These are phyloP conservation scores for Claviceps pazoutovae DNA, from an alignment of 2,329 filamentous ascomycete species.

Conservation along the genomic window DNA sequence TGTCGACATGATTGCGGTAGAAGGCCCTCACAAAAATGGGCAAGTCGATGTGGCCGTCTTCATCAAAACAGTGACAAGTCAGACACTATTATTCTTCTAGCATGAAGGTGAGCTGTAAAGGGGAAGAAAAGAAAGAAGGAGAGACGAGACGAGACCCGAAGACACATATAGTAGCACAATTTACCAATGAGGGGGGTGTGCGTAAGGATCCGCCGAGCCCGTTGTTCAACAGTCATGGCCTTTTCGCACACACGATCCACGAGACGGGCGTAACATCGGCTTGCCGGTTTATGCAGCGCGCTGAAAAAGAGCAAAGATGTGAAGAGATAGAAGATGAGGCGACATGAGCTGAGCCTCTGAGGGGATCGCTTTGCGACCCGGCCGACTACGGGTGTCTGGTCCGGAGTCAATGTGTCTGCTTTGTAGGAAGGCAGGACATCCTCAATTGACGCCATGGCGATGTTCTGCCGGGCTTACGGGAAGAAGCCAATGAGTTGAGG, in stretches of 20 bases:
- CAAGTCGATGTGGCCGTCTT: conserved; percentile 85
- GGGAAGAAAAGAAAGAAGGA: not conserved
- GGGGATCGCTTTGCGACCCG: not conserved
- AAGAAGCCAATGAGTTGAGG: not conserved
- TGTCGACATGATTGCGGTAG: conserved; percentile 69
- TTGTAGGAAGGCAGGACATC: not conserved
- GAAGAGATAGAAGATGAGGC: conserved; percentile 7
- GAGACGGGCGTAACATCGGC: conserved; percentile 11
- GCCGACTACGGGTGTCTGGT: not conserved
- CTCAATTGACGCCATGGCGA: not conserved
- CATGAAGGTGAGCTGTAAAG: not conserved
- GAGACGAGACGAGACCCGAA: not conserved
- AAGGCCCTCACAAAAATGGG: conserved; percentile 53
- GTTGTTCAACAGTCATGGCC: conserved; percentile 26
- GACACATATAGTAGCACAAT: not conserved
- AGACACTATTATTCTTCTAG: not conserved
- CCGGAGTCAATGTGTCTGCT: not conserved
- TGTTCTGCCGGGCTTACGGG: not conserved
- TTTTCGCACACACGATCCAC: conserved; percentile 14
- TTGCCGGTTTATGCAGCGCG: conserved; percentile 14
- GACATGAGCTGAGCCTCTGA: not conserved
- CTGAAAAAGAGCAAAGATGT: conserved; percentile 15
- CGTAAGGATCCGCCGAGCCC: conserved; percentile 31
- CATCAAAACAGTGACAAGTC: not conserved
- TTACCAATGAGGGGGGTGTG: conserved; percentile 36